Percentiles rank a stretch among this genome's conserved stretches.
Evolutionary conservation across 305 asterid genomes (phyloP).

Genomic region (Striga hermonthica): DNA sequence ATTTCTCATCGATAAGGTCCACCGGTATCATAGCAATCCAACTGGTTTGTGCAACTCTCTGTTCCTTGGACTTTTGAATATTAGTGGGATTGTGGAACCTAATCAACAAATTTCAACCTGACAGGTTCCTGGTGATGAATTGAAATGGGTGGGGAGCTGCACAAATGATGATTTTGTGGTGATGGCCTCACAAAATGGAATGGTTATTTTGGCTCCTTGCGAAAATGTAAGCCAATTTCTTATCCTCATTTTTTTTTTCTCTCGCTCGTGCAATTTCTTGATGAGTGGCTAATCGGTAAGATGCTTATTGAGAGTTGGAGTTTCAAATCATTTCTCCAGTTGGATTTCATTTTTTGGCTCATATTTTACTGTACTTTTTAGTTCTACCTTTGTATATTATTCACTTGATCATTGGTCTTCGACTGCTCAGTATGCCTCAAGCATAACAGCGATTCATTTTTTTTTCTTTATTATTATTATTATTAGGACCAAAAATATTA

Average conservation of each 20-base stretch:
- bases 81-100: slow-evolving; percentile 19
- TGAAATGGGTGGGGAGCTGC: slow-evolving; percentile 93
- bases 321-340: slow-evolving; percentile 14
- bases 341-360: slow-evolving; percentile 18
- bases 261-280: not conserved
- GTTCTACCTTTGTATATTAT: slow-evolving; percentile 13
- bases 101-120: slow-evolving; percentile 30
- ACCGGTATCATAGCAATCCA: slow-evolving; percentile 95
- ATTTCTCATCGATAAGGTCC: slow-evolving; percentile 88
- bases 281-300: slow-evolving; percentile 5
- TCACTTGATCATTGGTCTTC: not conserved
- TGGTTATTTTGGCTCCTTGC: slow-evolving; percentile 78
- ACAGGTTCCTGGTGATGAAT: slow-evolving; percentile 95
- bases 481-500: not conserved
- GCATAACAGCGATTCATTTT: not conserved
- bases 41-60: slow-evolving; percentile 65
- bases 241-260: slow-evolving; percentile 10
- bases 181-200: slow-evolving; percentile 95
- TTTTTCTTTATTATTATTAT: slow-evolving; percentile 11
- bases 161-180: slow-evolving; percentile 86
- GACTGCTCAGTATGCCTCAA: slow-evolving; percentile 27
- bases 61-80: slow-evolving; percentile 28
- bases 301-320: not conserved
- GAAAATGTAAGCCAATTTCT: slow-evolving; percentile 53
- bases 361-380: slow-evolving; percentile 19